Base-by-base conservation (phyloP, 2,329 filamentous ascomycete genomes). In the Cladosporium sp. region DNA sequence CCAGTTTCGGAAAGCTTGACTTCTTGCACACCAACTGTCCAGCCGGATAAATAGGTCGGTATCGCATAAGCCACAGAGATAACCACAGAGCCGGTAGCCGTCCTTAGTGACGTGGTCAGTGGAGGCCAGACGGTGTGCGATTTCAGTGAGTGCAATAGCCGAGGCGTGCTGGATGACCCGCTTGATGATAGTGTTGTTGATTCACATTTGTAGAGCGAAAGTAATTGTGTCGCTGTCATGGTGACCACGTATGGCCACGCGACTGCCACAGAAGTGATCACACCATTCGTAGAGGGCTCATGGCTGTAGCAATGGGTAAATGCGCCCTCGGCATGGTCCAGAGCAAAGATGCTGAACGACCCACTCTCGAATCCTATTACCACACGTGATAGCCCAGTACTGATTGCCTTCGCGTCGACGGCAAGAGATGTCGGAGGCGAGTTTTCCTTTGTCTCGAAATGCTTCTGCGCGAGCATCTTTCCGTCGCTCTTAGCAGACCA, bases 11-110 rank as follows among this genome's bases (percentile, higher is more conserved):
- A 56, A n/a, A 95, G 77, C 51, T 85, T 83, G 38, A 96, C 73
- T 66, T 96, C 92, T 66, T 97, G 92, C n/a, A 97, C 80, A 2
- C 90, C 91, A 13, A 95, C 79, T 7, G 86, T 90, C 88, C 91
- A 96, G 22, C 90, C 90, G 38, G 82, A 83, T 3, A 84, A 75
- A 58, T 83, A 81, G 2, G 86, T 86, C 13, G 85, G 83, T 56
- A 94, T 82, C 0, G 88, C 87, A 65, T 95, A 96, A 1, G 88
- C 91, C 52, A 96, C 86, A 0, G 88, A 90, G 2, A 88, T 86
- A n/a, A 89, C 79, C 15, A 88, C 79, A 9, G 79, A 79, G 3
- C 73, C 71, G 0, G 79, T 65, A 12, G 81, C 81, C 20, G 76
- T 78, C n/a, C 90, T 82, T 32, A 97, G 79, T 0, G 88, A 92